These are phyloP conservation scores for Podospora fimiseda DNA, from an alignment of 495 filamentous ascomycete genomes.

Conservation along the genomic window DNA sequence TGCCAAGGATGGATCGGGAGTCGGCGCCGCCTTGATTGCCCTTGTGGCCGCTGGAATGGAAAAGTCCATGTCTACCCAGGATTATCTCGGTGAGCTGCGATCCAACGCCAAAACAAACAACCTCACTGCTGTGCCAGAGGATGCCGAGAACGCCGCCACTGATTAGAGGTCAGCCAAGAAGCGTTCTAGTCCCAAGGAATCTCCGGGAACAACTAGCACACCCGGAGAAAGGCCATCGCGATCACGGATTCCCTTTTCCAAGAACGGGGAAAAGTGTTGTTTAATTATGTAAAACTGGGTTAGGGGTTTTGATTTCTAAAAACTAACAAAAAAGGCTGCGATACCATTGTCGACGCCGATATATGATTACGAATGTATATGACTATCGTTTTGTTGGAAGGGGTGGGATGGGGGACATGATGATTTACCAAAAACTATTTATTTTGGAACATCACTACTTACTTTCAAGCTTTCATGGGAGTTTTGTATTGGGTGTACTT, in stretches of 20 bases:
- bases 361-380: not conserved
- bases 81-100: conserved; percentile 21
- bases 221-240: not conserved
- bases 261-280: conserved; percentile 9
- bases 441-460: too few relatives aligned
- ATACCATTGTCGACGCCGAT: not conserved
- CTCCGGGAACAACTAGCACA: not conserved
- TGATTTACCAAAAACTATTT: too few relatives aligned
- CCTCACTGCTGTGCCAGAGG: conserved; percentile 18
- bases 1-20: conserved; percentile 88
- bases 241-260: not conserved
- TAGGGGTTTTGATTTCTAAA: conserved; percentile 17
- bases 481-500: too few relatives aligned
- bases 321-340: not conserved
- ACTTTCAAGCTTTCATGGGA: too few relatives aligned
- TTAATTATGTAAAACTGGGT: conserved; percentile 14
- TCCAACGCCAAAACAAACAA: conserved; percentile 14
- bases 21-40: conserved; percentile 87
- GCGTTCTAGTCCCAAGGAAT: not conserved
- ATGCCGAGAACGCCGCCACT: conserved; percentile 17
- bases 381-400: not conserved
- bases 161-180: conserved; percentile 16
- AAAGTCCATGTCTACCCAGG: conserved; percentile 22
- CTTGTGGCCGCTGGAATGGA: conserved; percentile 57
- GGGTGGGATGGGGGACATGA: too few relatives aligned